Base-by-base conservation (phyloP, 148 eudicot species). In the Bassia scoparia region DNA sequence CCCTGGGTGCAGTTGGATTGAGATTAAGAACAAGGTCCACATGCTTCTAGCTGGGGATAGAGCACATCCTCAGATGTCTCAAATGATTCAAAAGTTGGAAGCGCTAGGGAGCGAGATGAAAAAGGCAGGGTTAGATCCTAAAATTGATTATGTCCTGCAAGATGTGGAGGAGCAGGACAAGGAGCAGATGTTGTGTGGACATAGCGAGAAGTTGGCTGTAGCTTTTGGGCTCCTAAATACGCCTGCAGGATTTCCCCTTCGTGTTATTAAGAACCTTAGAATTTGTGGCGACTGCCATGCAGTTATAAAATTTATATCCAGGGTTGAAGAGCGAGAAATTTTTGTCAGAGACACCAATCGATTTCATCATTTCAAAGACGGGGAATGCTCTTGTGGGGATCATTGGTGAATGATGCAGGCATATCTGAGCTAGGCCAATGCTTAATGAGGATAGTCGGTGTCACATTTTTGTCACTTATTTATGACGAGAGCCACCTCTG, bases 131-230 rank as follows among this genome's bases (percentile, higher is more conserved):
- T 77, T 81, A 43, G 56, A 61, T 67, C 86, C 82, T 8, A 73
- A 83, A 60, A 81, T 82, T 30, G 83, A 86, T 44, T 83, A 81
- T 80, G 95, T 89, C 73, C 78, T 89, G 67, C 95, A 87, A 77
- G 91, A 87, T 81, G 95, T 87, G 54, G 95, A 89, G 82, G 91
- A 87, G 75, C 91, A 89, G 72, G 95, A 89, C 72, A 89, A 89
- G 79, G 91, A 89, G 82, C 87, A 81, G 46, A 87, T 89, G 69
- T 74, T 89, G 77, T 87, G 95, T 80, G 91, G 95, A 58, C 95
- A 89, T 61, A 87, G 95, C 34, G 91, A 89, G 86, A 89, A 89
- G 80, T 76, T 89, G 65, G 95, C 95, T 37, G 88, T 89, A 60
- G 91, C 71, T 56, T 83, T 86, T 68, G 95, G 89, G 33, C 69